Evolutionary conservation across 371 early-diverging fungal genomes (phyloP).

Genomic region (Rhizomucor pusillus): DNA sequence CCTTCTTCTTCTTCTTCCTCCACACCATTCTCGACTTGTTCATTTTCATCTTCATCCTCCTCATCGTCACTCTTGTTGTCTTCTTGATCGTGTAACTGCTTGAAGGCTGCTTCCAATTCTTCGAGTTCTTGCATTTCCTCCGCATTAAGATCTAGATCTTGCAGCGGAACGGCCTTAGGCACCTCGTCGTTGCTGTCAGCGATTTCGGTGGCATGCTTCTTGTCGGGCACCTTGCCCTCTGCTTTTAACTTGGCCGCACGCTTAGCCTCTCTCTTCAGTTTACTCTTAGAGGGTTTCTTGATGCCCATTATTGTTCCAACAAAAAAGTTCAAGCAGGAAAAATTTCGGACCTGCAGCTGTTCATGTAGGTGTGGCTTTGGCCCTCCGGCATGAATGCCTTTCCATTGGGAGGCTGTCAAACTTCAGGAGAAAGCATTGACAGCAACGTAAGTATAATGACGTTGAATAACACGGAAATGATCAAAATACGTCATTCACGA

Average conservation of each 20-base stretch:
- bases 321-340: too few relatives aligned
- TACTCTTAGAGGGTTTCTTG: constrained; percentile 55
- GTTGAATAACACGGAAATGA: too few relatives aligned
- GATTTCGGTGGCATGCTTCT: constrained; percentile 33
- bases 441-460: too few relatives aligned
- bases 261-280: constrained; percentile 61
- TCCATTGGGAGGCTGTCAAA: too few relatives aligned
- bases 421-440: too few relatives aligned
- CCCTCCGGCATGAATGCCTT: too few relatives aligned
- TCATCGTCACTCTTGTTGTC: constrained; percentile 75
- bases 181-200: background rate
- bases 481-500: too few relatives aligned
- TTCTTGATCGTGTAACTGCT: constrained; percentile 7
- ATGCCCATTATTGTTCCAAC: constrained; percentile 11
- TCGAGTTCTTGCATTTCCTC: constrained; percentile 86
- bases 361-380: too few relatives aligned
- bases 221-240: constrained; percentile 33
- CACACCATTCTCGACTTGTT: constrained; percentile 25
- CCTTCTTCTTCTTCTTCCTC: constrained; percentile 2
- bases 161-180: constrained; percentile 35
- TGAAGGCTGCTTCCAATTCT: constrained; percentile 6
- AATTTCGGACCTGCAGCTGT: too few relatives aligned
- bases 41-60: constrained; percentile 21
- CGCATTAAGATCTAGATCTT: constrained; percentile 56
- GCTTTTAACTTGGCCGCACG: constrained; percentile 43